These are phyloP conservation scores for Leucocoprinus gongylophorus DNA, from an alignment of 1,284 basidiomycete species.

Conservation along the genomic window DNA sequence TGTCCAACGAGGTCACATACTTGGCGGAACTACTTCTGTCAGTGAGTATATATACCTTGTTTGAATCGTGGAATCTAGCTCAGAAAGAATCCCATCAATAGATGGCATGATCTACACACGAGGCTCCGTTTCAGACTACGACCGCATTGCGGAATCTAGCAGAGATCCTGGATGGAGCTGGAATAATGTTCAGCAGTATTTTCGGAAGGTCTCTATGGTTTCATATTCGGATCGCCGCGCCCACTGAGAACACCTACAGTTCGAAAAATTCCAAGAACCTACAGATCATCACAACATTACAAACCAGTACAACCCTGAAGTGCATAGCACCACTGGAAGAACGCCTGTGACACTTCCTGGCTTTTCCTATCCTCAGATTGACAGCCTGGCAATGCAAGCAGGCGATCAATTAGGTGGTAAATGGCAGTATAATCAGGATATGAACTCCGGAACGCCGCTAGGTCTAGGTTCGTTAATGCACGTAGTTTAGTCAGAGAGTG, in stretches of 20 bases:
- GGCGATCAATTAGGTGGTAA: slow-evolving; percentile 18
- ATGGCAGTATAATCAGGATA: slow-evolving; percentile 26
- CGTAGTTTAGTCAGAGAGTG: too few species aligned
- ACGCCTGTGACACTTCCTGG: slow-evolving; percentile 26
- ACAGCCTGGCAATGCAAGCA: slow-evolving; percentile 19
- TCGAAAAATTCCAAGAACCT: slow-evolving; percentile 20
- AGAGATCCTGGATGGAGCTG: slow-evolving; percentile 14
- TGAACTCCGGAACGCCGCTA: slow-evolving; percentile 25
- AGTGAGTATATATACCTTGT: slow-evolving; percentile 7
- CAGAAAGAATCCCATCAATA: not conserved
- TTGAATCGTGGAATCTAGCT: not conserved
- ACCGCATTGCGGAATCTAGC: slow-evolving; percentile 20
- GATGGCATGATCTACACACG: slow-evolving; percentile 12
- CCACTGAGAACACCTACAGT: slow-evolving; percentile 8
- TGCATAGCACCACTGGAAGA: slow-evolving; percentile 22
- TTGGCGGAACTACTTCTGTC: slow-evolving; percentile 14
- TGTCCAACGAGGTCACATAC: slow-evolving; percentile 8
- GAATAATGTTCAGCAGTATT: slow-evolving; percentile 20
- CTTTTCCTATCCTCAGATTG: slow-evolving; percentile 16
- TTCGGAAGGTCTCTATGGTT: slow-evolving; percentile 16
- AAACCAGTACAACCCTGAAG: slow-evolving; percentile 21
- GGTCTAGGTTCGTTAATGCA: slow-evolving; percentile 23
- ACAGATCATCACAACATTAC: slow-evolving; percentile 22
- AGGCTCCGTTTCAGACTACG: slow-evolving; percentile 19
- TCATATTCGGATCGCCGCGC: not conserved